Percentiles rank a stretch among this genome's conserved stretches.
Evolutionary conservation across 75 land plant species (phyloP).

Genomic region (Pseudotsuga menziesii): DNA sequence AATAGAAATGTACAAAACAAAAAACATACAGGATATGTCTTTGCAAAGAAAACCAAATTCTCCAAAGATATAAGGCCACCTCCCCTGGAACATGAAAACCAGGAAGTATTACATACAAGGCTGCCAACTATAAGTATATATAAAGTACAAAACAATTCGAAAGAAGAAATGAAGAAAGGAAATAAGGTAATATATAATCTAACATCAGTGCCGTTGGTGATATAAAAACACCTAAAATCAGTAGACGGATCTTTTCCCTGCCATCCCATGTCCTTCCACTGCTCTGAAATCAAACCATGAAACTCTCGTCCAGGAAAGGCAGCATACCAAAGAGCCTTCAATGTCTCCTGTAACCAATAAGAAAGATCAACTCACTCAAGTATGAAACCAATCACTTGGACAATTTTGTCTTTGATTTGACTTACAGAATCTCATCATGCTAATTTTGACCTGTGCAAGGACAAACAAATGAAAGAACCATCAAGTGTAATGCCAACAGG

Average conservation of each 20-base stretch:
- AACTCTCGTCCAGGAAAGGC: slow-evolving; percentile 64
- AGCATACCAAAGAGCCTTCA: slow-evolving; percentile 72
- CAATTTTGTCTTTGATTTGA: neutral
- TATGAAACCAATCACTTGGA: neutral
- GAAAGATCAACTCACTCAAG: slow-evolving; percentile 6
- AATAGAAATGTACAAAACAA: neutral
- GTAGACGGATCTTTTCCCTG: slow-evolving; percentile 97
- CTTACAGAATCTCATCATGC: neutral
- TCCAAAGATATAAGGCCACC: slow-evolving; percentile 97
- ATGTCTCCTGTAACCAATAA: slow-evolving; percentile 53
- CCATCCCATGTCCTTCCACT: slow-evolving; percentile 99
- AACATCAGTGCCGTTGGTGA: neutral
- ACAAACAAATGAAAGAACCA: neutral
- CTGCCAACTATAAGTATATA: neutral
- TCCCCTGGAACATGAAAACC: slow-evolving; percentile 51
- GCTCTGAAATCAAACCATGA: slow-evolving; percentile 73
- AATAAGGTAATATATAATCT: neutral
- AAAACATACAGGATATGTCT: slow-evolving; percentile 69
- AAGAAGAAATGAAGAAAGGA: neutral
- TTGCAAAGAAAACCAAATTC: slow-evolving; percentile 87
- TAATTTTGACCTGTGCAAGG: neutral
- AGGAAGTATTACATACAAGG: neutral
- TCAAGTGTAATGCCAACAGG: too few species aligned
- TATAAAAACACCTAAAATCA: slow-evolving; percentile 66
- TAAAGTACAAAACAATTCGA: neutral